Conservation (phyloP, 75 land plant species). For the Ceratopteris richardii region DNA sequence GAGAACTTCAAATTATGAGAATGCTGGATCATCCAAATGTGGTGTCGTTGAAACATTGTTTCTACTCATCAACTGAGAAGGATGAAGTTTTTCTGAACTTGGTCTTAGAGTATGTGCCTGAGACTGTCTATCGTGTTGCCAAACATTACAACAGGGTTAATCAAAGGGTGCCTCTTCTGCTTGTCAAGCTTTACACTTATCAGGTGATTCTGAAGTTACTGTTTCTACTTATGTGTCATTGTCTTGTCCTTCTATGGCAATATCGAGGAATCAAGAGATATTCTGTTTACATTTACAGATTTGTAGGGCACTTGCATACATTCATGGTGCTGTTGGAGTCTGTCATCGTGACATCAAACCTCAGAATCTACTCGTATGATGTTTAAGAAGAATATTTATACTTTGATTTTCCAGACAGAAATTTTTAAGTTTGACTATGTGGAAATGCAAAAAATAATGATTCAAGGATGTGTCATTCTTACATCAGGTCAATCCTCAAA, state of each 20-base stretch:
- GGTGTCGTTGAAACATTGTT: constrained; percentile 72
- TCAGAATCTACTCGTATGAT: constrained; percentile 77
- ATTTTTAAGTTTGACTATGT: neutral
- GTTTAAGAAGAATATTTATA: neutral
- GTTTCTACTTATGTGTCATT: no score
- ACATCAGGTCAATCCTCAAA: constrained; percentile 86
- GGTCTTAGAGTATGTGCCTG: constrained; percentile 86
- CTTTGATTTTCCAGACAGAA: neutral
- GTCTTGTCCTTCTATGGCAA: no score
- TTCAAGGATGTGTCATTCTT: neutral
- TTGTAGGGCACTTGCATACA: constrained; percentile 81
- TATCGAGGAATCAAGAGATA: no score
- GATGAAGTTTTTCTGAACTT: constrained; percentile 77
- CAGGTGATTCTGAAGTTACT: constrained; percentile 34
- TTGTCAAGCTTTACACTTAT: constrained; percentile 77
- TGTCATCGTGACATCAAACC: constrained; percentile 95
- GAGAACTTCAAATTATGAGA: constrained; percentile 90
- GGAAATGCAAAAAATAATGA: neutral
- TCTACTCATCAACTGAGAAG: constrained; percentile 76
- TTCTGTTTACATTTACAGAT: constrained; percentile 28
- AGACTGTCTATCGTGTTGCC: constrained; percentile 60
- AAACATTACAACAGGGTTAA: constrained; percentile 66
- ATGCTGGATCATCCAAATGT: constrained; percentile 80
- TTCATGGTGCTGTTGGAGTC: constrained; percentile 62
- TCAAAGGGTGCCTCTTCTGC: constrained; percentile 81